Evolutionary conservation across 1,284 basidiomycete species (phyloP), one percentile per base, ranked within the genome.

Genomic region (Coniophora puteana): DNA sequence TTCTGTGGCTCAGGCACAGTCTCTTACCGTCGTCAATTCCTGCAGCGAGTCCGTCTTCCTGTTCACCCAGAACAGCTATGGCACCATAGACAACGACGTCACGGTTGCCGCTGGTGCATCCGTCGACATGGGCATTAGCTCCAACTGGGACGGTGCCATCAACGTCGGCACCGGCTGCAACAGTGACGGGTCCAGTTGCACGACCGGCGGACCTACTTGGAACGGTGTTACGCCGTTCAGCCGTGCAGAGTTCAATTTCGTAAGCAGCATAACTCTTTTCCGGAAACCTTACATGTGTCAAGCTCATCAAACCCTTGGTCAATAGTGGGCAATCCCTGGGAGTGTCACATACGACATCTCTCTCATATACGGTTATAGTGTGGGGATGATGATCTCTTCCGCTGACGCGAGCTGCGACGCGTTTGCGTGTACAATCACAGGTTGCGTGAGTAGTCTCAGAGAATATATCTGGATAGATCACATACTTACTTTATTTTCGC

Each of bases 281-380:
- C n/a, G n/a, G n/a, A n/a, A n/a, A n/a, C n/a, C n/a, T n/a, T n/a
- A n/a, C n/a, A n/a, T n/a, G n/a, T 29, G 8, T 34, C n/a, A n/a
- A n/a, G 14, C 29, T 14, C 20, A 16, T 31, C 29, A n/a, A 16
- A 14, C 14, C n/a, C 6, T 18, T 18, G n/a, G 16, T 14, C 10
- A 20, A 10, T 34, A 65, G 60, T 49, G 38, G 2, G 48, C 60
- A 4, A 56, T 62, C 5, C 51, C 61, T 1, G 59, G 62, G 8
- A 33, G 26, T 5, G 63, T 62, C n/a, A 64, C 60, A 22, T 62
- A 62, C 18, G 63, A 65, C 32, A 64, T 62, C 28, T 65, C 62
- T 21, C 49, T 62, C 38, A 65, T 62, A 35, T 65, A 65, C 11
- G 63, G 59, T 0, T 65, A 65, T 47, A 62, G 63, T 12, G 63